Evolutionary conservation across 345 rosid species (phyloP).

Genomic region (Brassica nigra): DNA sequence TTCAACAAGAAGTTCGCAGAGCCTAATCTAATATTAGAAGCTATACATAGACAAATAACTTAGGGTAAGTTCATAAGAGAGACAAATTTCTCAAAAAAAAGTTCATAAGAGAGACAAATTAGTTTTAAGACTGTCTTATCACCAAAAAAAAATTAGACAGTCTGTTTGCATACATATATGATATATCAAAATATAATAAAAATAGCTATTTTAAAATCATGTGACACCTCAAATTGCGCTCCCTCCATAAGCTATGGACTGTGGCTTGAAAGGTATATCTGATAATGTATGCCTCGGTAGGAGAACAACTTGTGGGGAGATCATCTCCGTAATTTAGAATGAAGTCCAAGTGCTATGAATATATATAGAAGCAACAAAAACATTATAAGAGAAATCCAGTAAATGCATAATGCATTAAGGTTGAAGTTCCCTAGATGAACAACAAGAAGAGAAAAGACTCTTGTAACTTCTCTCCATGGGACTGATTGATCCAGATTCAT

Average conservation of each 20-base stretch:
- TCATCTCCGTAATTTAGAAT: too few relatives aligned
- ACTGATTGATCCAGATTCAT: constrained; percentile 58
- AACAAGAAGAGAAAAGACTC: constrained; percentile 21
- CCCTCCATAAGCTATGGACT: too few relatives aligned
- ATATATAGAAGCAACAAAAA: not conserved
- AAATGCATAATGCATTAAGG: constrained; percentile 27
- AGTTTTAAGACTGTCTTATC: not conserved
- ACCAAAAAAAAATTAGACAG: not conserved
- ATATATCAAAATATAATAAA: too few relatives aligned
- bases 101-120: not conserved
- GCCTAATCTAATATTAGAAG: not conserved
- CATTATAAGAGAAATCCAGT: not conserved
- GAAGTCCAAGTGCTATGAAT: too few relatives aligned
- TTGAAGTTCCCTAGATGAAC: constrained; percentile 55
- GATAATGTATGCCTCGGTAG: too few relatives aligned
- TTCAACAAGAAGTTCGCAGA: too few relatives aligned
- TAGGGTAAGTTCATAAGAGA: too few relatives aligned
- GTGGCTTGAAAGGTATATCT: too few relatives aligned
- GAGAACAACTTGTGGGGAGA: too few relatives aligned
- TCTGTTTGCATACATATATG: not conserved
- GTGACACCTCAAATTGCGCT: too few relatives aligned
- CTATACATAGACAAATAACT: not conserved
- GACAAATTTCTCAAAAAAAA: not conserved
- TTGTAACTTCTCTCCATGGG: constrained; percentile 57
- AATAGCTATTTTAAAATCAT: too few relatives aligned